phyloP scores from a whole-genome alignment of 495 filamentous ascomycete genomes.

The Cercophora newfieldiana region DNA sequence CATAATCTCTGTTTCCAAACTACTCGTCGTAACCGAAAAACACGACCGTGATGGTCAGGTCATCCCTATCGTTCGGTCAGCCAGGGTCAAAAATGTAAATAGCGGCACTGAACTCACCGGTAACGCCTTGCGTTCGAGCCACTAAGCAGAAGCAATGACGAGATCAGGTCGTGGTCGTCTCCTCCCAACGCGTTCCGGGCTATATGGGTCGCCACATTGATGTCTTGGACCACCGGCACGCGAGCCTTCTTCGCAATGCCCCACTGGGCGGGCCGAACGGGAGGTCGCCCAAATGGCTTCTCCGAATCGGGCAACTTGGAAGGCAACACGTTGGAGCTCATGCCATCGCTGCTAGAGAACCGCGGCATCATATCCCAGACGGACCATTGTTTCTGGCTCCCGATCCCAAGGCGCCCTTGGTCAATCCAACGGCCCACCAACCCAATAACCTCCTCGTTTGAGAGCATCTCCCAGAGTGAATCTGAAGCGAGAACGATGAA shows the following conservation, averaged over 20 bases:
- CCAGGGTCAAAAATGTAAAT: background rate
- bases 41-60: conserved; percentile 5
- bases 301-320: background rate
- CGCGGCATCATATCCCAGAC: background rate
- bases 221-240: background rate
- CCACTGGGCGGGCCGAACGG: background rate
- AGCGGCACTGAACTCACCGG: background rate
- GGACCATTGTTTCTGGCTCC: background rate
- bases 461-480: conserved; percentile 7
- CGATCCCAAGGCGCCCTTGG: background rate
- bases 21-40: background rate
- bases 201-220: conserved; percentile 2
- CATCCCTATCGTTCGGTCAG: background rate
- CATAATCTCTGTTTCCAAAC: no score
- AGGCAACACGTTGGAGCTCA: background rate
- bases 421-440: conserved; percentile 6
- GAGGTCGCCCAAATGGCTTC: background rate
- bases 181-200: conserved; percentile 4
- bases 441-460: conserved; percentile 8
- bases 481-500: conserved; percentile 11
- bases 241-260: background rate
- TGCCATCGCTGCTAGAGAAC: background rate
- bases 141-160: background rate
- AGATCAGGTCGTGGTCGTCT: conserved; percentile 1
- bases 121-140: background rate